Evolutionary conservation across 768 basidiomycete genomes (phyloP).

Genomic region (Chalciporus pseudorubinellus): DNA sequence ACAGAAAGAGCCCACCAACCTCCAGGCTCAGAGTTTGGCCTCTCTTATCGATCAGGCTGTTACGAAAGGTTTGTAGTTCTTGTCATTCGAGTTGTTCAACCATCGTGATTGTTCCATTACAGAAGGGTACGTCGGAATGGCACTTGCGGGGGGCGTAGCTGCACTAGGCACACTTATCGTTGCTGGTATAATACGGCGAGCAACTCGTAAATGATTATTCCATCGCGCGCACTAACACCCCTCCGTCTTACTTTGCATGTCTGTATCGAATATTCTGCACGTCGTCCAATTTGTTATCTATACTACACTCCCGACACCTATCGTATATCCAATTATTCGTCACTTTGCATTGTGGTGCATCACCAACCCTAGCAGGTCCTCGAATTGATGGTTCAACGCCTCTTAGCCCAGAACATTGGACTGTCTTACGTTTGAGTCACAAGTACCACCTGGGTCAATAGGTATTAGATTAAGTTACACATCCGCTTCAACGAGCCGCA

Average conservation of each 20-base stretch:
- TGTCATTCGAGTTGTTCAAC: background rate
- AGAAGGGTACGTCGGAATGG: conserved; percentile 99
- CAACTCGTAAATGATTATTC: conserved; percentile 44
- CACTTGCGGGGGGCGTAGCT: conserved; percentile 85
- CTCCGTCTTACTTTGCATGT: conserved; percentile 10
- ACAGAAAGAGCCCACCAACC: conserved; percentile 88
- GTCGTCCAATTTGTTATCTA: conserved; percentile 11
- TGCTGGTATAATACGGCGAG: conserved; percentile 83
- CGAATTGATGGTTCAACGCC: conserved; percentile 2
- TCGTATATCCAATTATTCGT: conserved; percentile 27
- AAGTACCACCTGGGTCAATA: conserved; percentile 2
- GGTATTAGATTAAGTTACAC: conserved; percentile 33
- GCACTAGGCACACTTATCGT: conserved; percentile 76
- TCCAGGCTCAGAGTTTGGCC: conserved; percentile 86
- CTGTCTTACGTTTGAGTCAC: background rate
- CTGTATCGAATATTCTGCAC: conserved; percentile 12
- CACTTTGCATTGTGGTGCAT: conserved; percentile 13
- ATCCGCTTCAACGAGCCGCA: conserved; percentile 11
- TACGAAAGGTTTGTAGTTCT: conserved; percentile 60
- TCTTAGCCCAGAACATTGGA: background rate
- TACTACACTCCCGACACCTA: conserved; percentile 8
- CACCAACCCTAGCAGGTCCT: conserved; percentile 12
- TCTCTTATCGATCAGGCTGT: conserved; percentile 86
- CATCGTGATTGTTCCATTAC: conserved; percentile 6
- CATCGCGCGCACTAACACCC: conserved; percentile 12